Evolutionary conservation across 768 basidiomycete genomes (phyloP).

Genomic region (Sarcodon aspratus): DNA sequence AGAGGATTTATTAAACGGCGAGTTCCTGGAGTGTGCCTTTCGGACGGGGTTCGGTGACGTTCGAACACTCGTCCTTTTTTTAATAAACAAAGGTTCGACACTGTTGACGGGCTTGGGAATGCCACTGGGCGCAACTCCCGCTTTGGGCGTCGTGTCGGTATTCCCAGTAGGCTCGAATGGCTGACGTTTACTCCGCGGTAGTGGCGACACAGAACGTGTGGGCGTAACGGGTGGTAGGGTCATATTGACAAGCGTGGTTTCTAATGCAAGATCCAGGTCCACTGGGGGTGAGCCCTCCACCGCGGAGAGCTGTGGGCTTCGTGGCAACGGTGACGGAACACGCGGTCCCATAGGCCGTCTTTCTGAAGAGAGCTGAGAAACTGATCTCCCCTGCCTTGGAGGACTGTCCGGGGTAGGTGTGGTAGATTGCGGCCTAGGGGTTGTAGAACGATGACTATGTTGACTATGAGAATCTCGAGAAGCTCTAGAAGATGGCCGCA

Average conservation of each 20-base stretch:
- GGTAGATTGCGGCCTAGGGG: constrained; percentile 1
- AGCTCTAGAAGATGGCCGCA: constrained; percentile 44
- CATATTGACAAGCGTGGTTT: constrained; percentile 22
- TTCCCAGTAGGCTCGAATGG: constrained; percentile 45
- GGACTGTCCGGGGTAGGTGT: constrained; percentile 17
- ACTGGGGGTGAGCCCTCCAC: constrained; percentile 26
- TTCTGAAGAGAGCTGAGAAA: constrained; percentile 39
- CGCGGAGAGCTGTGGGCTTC: constrained; percentile 21
- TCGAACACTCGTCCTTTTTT: constrained; percentile 67
- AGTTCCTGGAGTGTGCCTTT: constrained; percentile 23
- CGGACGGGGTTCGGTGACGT: constrained; percentile 22
- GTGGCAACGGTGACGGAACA: constrained; percentile 59
- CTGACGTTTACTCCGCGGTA: constrained; percentile 66
- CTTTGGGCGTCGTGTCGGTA: constrained; percentile 42
- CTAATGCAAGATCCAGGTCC: constrained; percentile 35
- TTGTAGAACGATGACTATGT: background rate
- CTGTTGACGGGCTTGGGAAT: constrained; percentile 24
- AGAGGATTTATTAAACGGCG: constrained; percentile 17
- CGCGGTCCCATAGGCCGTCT: constrained; percentile 66
- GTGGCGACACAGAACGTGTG: constrained; percentile 28
- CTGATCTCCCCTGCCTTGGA: constrained; percentile 27
- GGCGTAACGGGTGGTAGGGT: constrained; percentile 13
- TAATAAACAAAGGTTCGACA: constrained; percentile 75
- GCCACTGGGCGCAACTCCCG: constrained; percentile 14
- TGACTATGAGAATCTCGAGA: constrained; percentile 21